A percentile compares a stretch with the other conserved stretches of the same genome.
Evolutionary conservation across 805 yeast genomes (phyloP).

Genomic region (Saccharomycodes ludwigii): DNA sequence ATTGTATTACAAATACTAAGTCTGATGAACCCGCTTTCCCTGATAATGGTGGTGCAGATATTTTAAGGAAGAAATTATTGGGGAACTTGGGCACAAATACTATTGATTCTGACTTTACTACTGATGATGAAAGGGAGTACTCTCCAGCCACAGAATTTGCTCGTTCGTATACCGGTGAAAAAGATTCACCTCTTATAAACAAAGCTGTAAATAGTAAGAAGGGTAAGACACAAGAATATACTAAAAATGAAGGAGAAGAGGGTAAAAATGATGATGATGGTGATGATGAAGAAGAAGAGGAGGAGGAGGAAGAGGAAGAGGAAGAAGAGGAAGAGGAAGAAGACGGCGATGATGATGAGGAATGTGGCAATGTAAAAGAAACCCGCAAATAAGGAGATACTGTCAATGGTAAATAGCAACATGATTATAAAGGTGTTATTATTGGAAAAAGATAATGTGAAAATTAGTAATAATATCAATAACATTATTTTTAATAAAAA

Average conservation of each 20-base stretch:
- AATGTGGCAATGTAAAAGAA: conserved; percentile 2
- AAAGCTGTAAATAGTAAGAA: conserved; percentile 6
- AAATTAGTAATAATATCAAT: too few relatives aligned
- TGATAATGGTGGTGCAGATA: conserved; percentile 24
- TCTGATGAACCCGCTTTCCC: conserved; percentile 35
- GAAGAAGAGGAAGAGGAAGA: conserved; percentile 19
- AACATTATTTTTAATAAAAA: too few relatives aligned
- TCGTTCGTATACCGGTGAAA: conserved; percentile 15
- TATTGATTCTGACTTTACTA: conserved; percentile 5
- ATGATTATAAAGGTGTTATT: too few relatives aligned
- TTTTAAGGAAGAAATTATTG: too few relatives aligned
- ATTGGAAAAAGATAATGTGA: too few relatives aligned
- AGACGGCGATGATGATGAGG: conserved; percentile 23
- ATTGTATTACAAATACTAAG: too few relatives aligned
- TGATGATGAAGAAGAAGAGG: conserved; percentile 22
- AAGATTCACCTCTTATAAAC: conserved; percentile 6
- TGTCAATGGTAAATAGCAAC: too few relatives aligned
- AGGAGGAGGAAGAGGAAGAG: conserved; percentile 26
- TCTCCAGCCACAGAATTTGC: conserved; percentile 26
- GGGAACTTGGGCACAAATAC: not conserved
- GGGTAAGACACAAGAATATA: conserved; percentile 9
- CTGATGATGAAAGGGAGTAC: conserved; percentile 14
- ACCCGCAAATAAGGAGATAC: conserved; percentile 6
- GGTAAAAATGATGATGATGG: conserved; percentile 13
- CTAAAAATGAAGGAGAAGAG: conserved; percentile 14